These are phyloP conservation scores for Multifurca ochricompacta DNA, from an alignment of 768 basidiomycete species.

Conservation along the genomic window DNA sequence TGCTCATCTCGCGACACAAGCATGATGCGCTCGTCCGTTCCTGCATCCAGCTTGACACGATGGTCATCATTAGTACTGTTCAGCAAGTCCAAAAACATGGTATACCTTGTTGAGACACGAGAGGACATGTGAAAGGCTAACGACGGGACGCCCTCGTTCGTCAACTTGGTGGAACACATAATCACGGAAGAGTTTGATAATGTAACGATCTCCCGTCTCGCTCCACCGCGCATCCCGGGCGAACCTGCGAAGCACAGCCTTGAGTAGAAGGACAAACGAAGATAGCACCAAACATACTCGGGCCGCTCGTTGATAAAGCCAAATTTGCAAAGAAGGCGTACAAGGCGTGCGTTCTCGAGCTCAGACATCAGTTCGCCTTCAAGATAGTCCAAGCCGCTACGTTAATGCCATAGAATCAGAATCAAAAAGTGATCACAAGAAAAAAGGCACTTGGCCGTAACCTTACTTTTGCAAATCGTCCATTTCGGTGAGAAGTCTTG, in stretches of 20 bases:
- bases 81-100: not conserved
- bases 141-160: conserved; percentile 78
- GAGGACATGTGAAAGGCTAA: conserved; percentile 87
- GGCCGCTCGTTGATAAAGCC: conserved; percentile 99
- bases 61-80: not conserved
- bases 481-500: conserved; percentile 66
- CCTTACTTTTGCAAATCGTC: conserved; percentile 77
- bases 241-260: conserved; percentile 45
- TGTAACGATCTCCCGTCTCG: conserved; percentile 96
- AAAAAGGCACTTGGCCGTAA: not conserved
- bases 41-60: conserved; percentile 72
- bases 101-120: conserved; percentile 87
- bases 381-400: conserved; percentile 70
- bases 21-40: conserved; percentile 92
- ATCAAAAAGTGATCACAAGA: not conserved
- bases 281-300: conserved; percentile 54
- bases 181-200: conserved; percentile 96
- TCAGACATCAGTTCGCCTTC: conserved; percentile 82
- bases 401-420: not conserved
- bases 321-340: conserved; percentile 85
- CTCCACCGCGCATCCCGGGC: conserved; percentile 96
- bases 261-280: not conserved
- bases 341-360: conserved; percentile 88
- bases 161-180: conserved; percentile 98
- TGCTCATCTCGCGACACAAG: conserved; percentile 92